A percentile compares a stretch with the other conserved stretches of the same genome.
Evolutionary conservation across 805 yeast species (phyloP).

Genomic region (Myxozyma udenii): DNA sequence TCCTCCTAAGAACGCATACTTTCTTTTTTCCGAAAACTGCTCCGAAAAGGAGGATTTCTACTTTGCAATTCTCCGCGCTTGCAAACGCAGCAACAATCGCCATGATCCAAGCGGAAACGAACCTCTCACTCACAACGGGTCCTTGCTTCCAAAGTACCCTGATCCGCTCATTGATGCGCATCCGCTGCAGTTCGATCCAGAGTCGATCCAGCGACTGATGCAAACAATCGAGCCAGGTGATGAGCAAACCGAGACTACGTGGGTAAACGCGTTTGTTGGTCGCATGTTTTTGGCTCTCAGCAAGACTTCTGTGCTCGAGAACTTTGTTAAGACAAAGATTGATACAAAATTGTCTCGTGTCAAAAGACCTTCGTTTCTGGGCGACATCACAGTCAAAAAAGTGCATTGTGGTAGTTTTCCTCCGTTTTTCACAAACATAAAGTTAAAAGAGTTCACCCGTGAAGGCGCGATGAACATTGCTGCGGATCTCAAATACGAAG

Average conservation of each 20-base stretch:
- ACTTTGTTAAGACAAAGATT: conserved; percentile 55
- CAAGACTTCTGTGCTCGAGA: conserved; percentile 63
- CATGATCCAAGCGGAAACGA: background rate
- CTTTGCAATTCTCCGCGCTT: conserved; percentile 75
- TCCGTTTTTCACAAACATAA: conserved; percentile 75
- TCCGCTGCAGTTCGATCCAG: conserved; percentile 67
- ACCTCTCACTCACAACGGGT: conserved; percentile 16
- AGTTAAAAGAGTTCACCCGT: conserved; percentile 55
- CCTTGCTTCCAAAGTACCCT: conserved; percentile 31
- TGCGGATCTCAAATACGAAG: conserved; percentile 64
- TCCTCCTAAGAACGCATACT: conserved; percentile 47
- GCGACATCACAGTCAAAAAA: conserved; percentile 70
- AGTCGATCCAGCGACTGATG: conserved; percentile 68
- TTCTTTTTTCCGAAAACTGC: conserved; percentile 71
- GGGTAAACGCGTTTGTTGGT: conserved; percentile 88
- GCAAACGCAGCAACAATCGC: conserved; percentile 43
- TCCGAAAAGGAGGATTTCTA: conserved; percentile 92
- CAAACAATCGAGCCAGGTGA: conserved; percentile 77
- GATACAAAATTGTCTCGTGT: conserved; percentile 72
- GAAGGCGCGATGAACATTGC: conserved; percentile 71
- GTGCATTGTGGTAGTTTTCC: conserved; percentile 76
- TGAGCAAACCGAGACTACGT: conserved; percentile 75
- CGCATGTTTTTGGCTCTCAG: conserved; percentile 75
- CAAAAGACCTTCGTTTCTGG: conserved; percentile 82
- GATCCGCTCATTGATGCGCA: conserved; percentile 67